These are phyloP conservation scores for Phyllachora maydis DNA, from an alignment of 2,329 filamentous ascomycete genomes.

Conservation along the genomic window DNA sequence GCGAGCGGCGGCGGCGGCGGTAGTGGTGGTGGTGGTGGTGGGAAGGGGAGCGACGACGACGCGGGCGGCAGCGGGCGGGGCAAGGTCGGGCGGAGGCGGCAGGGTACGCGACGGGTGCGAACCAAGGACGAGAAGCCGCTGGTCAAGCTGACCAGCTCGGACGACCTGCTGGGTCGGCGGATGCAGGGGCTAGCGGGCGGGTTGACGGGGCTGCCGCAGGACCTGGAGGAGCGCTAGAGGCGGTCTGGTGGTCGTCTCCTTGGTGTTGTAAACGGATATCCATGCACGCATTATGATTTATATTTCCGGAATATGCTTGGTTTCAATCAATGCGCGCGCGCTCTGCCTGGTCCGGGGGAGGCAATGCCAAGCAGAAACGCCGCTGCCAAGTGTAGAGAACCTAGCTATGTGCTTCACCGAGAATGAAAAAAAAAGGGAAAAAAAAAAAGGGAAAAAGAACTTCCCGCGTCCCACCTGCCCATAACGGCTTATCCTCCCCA, in stretches of 20 bases:
- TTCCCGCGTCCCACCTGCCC: no score
- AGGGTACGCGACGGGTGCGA: constrained; percentile 11
- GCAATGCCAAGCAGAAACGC: no score
- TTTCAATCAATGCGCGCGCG: no score
- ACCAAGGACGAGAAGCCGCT: constrained; percentile 19
- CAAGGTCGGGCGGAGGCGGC: constrained; percentile 12
- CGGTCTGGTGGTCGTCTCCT: no score
- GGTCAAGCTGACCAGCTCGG: constrained; percentile 32
- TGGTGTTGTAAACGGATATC: no score
- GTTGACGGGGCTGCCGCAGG: constrained; percentile 25
- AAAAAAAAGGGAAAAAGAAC: neutral
- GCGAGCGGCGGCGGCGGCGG: constrained; percentile 6
- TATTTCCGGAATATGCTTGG: neutral
- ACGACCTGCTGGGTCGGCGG: constrained; percentile 32
- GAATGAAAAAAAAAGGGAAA: neutral
- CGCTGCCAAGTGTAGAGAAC: no score
- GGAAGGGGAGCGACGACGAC: neutral
- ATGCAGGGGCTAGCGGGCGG: constrained; percentile 37
- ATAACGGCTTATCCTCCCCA: no score
- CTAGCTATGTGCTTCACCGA: no score
- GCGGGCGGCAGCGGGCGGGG: constrained; percentile 3
- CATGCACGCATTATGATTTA: no score
- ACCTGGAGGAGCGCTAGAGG: no score
- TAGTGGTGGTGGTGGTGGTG: constrained; percentile 5
- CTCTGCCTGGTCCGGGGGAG: no score